Evolutionary conservation across 23 red algal species (phyloP), one percentile per base, ranked within the genome.

Genomic region (Gracilaria domingensis): DNA sequence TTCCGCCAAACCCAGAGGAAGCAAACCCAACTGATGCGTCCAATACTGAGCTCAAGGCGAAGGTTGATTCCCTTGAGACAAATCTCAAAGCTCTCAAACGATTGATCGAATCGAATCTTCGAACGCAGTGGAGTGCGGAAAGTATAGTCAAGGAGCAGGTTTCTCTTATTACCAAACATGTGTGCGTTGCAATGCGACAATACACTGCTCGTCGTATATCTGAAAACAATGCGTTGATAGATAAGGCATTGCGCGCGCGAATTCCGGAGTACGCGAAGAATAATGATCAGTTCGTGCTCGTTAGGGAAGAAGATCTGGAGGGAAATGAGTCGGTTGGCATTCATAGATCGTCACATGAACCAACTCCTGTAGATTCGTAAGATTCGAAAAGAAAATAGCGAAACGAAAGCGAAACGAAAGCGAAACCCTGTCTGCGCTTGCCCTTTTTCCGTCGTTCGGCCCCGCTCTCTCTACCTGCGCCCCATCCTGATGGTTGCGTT

Each of bases 121-220:
- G 95, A 16, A 82, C 66, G 12, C 88, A 93, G 33, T 74, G 47
- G 77, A 69, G 50, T 57, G 77, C 87, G 4, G 95, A 96, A 58
- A 70, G 87, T 55, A 89, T 90, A 58, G 95, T 96, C 17, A 87
- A 91, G 59, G 80, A 85, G 48, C 95, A 96, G 64, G 95, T 88
- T 49, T 84, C 83, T 29, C 66, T 91, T 18, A 96, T 96, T 55
- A 96, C 90, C 12, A 91, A 92, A 45, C 95, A 96, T 53, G 95
- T 96, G 14, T 96, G 95, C 90, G 86, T 93, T 50, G 95, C 95
- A 44, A 91, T 96, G 95, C 79, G 88, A 23, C 87, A 90, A 36
- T 96, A 89, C 28, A 96, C 88, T 23, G 62, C 90, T 28, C 69
- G 85, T n/a, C 58, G 95, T 0, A 91, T 96, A 30, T 88, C 89